phyloP scores from a whole-genome alignment of 768 basidiomycete species.

The Boletus sp. region DNA sequence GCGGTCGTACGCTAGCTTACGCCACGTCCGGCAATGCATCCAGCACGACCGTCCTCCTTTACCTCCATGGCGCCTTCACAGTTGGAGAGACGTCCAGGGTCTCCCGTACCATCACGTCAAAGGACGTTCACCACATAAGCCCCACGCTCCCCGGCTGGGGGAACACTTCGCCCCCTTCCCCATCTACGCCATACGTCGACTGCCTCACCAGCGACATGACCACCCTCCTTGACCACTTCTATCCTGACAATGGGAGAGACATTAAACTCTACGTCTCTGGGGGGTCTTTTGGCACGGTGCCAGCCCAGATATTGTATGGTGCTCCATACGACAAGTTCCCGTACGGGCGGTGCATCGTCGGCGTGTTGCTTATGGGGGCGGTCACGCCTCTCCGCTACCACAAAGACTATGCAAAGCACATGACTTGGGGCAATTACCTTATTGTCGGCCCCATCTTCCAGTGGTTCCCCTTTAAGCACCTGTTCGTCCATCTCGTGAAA shows the following conservation, averaged over 20 bases:
- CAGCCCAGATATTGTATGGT: constrained; percentile 56
- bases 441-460: constrained; percentile 43
- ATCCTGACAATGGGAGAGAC: constrained; percentile 36
- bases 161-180: constrained; percentile 41
- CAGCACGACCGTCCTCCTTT: constrained; percentile 48
- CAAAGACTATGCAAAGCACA: constrained; percentile 40
- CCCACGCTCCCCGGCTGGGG: constrained; percentile 63
- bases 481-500: constrained; percentile 34
- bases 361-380: constrained; percentile 46
- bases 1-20: constrained; percentile 52
- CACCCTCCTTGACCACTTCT: constrained; percentile 47
- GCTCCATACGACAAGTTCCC: constrained; percentile 50
- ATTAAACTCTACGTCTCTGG: constrained; percentile 50
- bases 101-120: constrained; percentile 36
- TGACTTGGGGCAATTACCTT: constrained; percentile 48
- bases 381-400: constrained; percentile 47
- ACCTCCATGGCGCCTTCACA: constrained; percentile 54
- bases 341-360: constrained; percentile 42
- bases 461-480: constrained; percentile 37
- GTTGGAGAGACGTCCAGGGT: constrained; percentile 41
- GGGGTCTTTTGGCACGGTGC: constrained; percentile 51
- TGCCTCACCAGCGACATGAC: constrained; percentile 44
- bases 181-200: constrained; percentile 36
- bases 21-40: constrained; percentile 48
- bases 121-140: constrained; percentile 43